phyloP scores from a whole-genome alignment of 2,329 filamentous ascomycete species.

The Polytolypa hystricis region DNA sequence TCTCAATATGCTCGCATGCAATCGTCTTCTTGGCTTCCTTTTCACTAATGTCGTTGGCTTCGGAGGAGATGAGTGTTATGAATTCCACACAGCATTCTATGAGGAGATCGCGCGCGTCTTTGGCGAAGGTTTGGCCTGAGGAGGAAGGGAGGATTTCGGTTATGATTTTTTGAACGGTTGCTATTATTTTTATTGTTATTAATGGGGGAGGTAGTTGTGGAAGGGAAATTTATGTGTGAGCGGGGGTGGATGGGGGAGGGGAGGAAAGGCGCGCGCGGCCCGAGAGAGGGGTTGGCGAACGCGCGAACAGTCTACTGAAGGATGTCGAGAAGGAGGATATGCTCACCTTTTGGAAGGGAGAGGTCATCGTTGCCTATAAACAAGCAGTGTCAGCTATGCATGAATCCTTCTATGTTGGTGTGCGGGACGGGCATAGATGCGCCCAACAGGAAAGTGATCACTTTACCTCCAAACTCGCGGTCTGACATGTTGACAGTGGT shows the following conservation, averaged over 20 bases:
- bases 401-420: too few relatives aligned
- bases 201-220: neutral
- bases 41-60: constrained; percentile 97
- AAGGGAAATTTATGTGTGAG: too few relatives aligned
- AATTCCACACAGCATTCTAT: constrained; percentile 99
- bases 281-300: too few relatives aligned
- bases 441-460: constrained; percentile 16
- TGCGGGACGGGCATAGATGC: neutral
- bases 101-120: constrained; percentile 85
- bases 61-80: constrained; percentile 94
- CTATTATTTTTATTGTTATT: constrained; percentile 30
- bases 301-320: neutral
- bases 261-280: too few relatives aligned
- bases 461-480: constrained; percentile 43
- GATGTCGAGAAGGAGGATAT: neutral
- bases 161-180: constrained; percentile 73
- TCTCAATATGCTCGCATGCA: constrained; percentile 93
- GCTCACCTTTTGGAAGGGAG: too few relatives aligned
- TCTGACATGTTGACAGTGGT: too few relatives aligned
- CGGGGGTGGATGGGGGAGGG: too few relatives aligned
- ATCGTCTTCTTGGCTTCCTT: constrained; percentile 99
- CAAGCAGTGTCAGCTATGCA: too few relatives aligned
- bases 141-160: constrained; percentile 77
- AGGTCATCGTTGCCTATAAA: constrained; percentile 45
- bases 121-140: constrained; percentile 74